Percentiles rank a stretch among this genome's conserved stretches.
These are phyloP conservation scores for Backusella mclennaniae DNA, from an alignment of 192 early-diverging fungal species.

Conservation along the genomic window DNA sequence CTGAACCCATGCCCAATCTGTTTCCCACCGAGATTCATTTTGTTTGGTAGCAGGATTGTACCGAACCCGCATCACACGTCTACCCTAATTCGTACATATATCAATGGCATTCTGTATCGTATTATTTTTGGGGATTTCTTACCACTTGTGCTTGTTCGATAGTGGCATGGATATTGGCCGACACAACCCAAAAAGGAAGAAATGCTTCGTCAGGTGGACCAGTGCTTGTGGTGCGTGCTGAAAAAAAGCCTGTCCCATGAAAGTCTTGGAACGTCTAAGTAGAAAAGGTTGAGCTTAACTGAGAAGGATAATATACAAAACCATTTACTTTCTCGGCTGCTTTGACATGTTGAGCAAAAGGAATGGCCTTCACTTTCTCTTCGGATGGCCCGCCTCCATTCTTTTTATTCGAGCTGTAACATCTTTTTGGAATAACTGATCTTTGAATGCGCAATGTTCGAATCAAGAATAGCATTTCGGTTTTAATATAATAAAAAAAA, in stretches of 20 bases:
- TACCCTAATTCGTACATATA: conserved; percentile 28
- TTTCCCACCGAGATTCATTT: conserved; percentile 45
- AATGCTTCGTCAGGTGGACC: conserved; percentile 44
- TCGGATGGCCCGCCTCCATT: conserved; percentile 31
- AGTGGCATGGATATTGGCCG: conserved; percentile 40
- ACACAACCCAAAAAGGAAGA: conserved; percentile 53
- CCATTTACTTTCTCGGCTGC: conserved; percentile 46
- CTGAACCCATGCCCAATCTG: conserved; percentile 45
- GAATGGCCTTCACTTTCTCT: conserved; percentile 45
- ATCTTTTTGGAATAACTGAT: background rate
- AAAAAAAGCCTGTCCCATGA: conserved; percentile 57
- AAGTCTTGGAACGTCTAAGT: conserved; percentile 46
- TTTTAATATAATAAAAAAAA: background rate
- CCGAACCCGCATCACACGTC: conserved; percentile 38
- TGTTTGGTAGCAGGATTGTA: conserved; percentile 43
- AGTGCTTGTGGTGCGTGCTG: conserved; percentile 33
- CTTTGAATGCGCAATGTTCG: background rate
- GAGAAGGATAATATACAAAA: too few relatives aligned
- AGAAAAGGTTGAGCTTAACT: background rate
- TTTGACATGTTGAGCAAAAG: conserved; percentile 44
- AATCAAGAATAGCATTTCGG: background rate
- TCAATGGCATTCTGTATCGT: background rate
- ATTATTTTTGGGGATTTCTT: background rate
- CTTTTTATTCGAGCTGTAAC: background rate
- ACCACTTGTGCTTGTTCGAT: conserved; percentile 50